Evolutionary conservation across 768 basidiomycete species (phyloP).

Genomic region (Calvatia gigantea): DNA sequence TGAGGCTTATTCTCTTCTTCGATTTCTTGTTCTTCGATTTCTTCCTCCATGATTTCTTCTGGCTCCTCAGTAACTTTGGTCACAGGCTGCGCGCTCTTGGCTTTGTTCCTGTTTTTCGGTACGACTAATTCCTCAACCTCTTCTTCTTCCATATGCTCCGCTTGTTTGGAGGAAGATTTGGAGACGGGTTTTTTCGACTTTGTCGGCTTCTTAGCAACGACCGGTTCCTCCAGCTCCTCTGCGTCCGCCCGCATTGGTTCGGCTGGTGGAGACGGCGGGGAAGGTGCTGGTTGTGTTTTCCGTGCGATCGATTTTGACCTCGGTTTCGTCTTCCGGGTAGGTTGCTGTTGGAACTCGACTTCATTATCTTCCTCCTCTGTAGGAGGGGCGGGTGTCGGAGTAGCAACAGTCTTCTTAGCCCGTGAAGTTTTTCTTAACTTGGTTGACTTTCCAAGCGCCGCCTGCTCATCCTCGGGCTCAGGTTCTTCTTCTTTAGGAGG

Average conservation of each 20-base stretch:
- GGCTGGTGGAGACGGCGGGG: background rate
- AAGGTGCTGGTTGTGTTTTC: constrained; percentile 9
- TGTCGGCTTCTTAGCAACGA: constrained; percentile 7
- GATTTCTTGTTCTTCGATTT: constrained; percentile 19
- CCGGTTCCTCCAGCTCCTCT: constrained; percentile 15
- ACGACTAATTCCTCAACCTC: constrained; percentile 14
- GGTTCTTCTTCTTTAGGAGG: constrained; percentile 7
- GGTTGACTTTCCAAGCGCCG: no score
- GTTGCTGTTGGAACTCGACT: constrained; percentile 2
- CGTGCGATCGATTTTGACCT: constrained; percentile 13
- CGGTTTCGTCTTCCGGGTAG: constrained; percentile 15
- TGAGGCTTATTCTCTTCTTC: constrained; percentile 18
- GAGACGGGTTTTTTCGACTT: constrained; percentile 1
- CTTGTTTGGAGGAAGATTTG: no score
- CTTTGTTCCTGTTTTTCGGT: constrained; percentile 14
- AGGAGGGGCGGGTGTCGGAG: constrained; percentile 7
- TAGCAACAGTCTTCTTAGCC: no score
- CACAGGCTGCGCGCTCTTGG: constrained; percentile 19
- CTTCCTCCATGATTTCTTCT: background rate
- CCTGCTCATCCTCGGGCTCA: constrained; percentile 12
- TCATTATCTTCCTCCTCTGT: constrained; percentile 15
- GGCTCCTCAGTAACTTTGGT: background rate
- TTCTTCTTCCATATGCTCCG: constrained; percentile 14
- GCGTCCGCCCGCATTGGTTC: constrained; percentile 16
- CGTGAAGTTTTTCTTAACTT: constrained; percentile 6